These are phyloP conservation scores for Dryadomyces quercivorus DNA, from an alignment of 2,329 filamentous ascomycete species.

Conservation along the genomic window DNA sequence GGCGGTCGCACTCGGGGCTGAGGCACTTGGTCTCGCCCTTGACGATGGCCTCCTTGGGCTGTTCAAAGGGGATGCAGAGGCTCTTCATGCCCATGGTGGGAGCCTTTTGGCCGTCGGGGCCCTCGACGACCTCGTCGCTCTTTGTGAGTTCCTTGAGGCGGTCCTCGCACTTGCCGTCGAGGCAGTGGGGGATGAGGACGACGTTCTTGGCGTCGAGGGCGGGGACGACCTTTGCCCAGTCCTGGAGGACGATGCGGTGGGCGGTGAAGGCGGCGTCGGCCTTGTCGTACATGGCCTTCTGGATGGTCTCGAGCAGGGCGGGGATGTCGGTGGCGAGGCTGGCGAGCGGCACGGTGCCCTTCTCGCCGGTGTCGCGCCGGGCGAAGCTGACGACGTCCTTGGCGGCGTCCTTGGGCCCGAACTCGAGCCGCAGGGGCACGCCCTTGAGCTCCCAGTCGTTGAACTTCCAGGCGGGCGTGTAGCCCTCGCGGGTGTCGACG, in stretches of 20 bases:
- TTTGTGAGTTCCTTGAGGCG: constrained; percentile 88
- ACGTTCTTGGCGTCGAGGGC: constrained; percentile 87
- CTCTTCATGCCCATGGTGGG: constrained; percentile 56
- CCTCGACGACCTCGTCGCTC: constrained; percentile 43
- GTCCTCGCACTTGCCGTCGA: constrained; percentile 74
- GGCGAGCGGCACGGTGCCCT: constrained; percentile 65
- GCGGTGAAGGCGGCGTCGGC: constrained; percentile 68
- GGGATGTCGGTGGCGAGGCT: constrained; percentile 65
- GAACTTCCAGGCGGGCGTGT: constrained; percentile 96
- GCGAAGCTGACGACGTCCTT: constrained; percentile 75
- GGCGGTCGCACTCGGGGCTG: constrained; percentile 69
- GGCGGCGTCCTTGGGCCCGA: constrained; percentile 86
- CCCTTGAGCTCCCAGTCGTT: constrained; percentile 98
- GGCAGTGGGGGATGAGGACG: constrained; percentile 81
- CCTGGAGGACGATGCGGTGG: constrained; percentile 68
- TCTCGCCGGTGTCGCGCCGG: constrained; percentile 77
- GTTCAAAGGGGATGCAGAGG: constrained; percentile 66
- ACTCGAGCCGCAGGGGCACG: constrained; percentile 86
- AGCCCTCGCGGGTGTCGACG: constrained; percentile 76
- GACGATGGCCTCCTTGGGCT: constrained; percentile 67
- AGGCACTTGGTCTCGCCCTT: constrained; percentile 80
- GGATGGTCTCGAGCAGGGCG: constrained; percentile 77
- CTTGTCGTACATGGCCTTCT: constrained; percentile 65
- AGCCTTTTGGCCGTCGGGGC: constrained; percentile 40
- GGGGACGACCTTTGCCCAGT: constrained; percentile 88